A percentile compares a stretch with the other conserved stretches of the same genome.
phyloP scores from a whole-genome alignment of 169 alveolate genomes.

The Plasmodium adleri region DNA sequence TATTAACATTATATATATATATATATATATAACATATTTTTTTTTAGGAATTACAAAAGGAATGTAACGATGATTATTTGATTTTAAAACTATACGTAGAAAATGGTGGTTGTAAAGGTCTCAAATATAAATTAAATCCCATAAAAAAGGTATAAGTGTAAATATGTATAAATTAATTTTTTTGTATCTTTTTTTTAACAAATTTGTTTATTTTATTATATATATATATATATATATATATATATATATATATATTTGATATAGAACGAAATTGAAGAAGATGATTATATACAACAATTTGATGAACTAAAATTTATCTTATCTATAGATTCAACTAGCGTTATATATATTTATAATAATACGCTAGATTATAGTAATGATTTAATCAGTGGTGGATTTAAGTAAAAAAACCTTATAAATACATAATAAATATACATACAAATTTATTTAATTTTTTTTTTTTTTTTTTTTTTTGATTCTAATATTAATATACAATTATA shows the following conservation, averaged over 20 bases:
- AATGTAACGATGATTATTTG: conserved; percentile 13
- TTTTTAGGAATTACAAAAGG: conserved; percentile 59
- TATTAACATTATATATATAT: background rate
- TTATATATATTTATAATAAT: conserved; percentile 63
- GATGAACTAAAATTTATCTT: conserved; percentile 63
- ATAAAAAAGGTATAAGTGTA: conserved; percentile 57
- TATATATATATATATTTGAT: background rate
- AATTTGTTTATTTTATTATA: background rate
- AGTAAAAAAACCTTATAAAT: conserved; percentile 9
- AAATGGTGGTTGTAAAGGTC: conserved; percentile 76
- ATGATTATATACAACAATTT: conserved; percentile 74
- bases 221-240: background rate
- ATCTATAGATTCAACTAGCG: conserved; percentile 72
- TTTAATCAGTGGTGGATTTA: conserved; percentile 75
- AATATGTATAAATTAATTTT: conserved; percentile 1
- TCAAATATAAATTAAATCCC: conserved; percentile 67
- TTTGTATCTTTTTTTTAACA: background rate
- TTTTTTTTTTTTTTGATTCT: background rate
- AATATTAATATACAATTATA: background rate
- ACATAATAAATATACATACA: too few relatives aligned
- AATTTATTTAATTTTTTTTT: background rate
- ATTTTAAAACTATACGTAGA: conserved; percentile 46
- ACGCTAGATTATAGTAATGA: conserved; percentile 65
- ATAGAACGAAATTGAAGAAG: conserved; percentile 70
- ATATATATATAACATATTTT: conserved; percentile 8